These are phyloP conservation scores for Trametes meyenii DNA, from an alignment of 768 basidiomycete genomes.

Conservation along the genomic window DNA sequence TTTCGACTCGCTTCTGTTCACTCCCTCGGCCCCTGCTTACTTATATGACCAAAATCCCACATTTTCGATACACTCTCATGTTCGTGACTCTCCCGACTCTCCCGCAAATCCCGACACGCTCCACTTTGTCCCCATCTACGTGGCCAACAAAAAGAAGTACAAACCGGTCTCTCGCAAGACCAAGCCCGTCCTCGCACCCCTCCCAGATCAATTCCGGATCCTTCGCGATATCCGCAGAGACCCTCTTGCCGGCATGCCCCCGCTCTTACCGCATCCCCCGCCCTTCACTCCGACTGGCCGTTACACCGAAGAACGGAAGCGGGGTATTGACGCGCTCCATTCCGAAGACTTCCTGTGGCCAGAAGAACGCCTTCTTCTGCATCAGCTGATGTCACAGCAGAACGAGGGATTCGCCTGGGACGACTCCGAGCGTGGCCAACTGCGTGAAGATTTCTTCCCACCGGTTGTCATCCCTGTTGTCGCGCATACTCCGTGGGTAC, in stretches of 20 bases:
- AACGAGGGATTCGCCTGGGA: constrained; percentile 42
- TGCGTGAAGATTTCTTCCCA: constrained; percentile 35
- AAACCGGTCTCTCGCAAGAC: constrained; percentile 28
- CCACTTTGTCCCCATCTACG: not conserved
- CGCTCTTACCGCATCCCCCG: constrained; percentile 15
- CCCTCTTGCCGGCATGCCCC: constrained; percentile 19
- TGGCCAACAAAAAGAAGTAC: constrained; percentile 24
- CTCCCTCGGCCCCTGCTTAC: not conserved
- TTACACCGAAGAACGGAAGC: constrained; percentile 24
- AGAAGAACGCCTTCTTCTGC: constrained; percentile 36
- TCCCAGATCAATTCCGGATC: constrained; percentile 27
- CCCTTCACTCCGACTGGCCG: constrained; percentile 10
- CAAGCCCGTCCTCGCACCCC: constrained; percentile 22
- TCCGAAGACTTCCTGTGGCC: constrained; percentile 35
- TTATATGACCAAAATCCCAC: not conserved
- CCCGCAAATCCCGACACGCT: not conserved
- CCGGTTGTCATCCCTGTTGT: constrained; percentile 39
- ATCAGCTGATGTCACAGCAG: constrained; percentile 35
- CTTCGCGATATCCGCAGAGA: constrained; percentile 20
- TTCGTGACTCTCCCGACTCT: not conserved
- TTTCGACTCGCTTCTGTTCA: not conserved
- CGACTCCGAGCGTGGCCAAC: constrained; percentile 39
- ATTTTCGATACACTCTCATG: constrained; percentile 1
- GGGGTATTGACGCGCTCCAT: constrained; percentile 13
- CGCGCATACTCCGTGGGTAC: constrained; percentile 31